phyloP scores from a whole-genome alignment of 352 stramenopile genomes.

The Pythium sukuiense region DNA sequence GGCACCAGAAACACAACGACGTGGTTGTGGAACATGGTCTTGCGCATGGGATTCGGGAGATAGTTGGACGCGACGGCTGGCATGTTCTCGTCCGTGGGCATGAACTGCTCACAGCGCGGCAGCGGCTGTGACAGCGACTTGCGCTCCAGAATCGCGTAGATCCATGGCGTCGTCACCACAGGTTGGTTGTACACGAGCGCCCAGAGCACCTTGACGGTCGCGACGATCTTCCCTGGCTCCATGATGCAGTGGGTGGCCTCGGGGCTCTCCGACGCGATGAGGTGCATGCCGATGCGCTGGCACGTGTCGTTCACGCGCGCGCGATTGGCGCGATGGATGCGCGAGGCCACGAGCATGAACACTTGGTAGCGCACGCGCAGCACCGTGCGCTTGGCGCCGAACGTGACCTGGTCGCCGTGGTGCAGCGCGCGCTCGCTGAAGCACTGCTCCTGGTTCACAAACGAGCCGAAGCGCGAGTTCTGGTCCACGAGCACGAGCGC shows the following conservation, averaged over 20 bases:
- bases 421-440: conserved; percentile 45
- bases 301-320: conserved; percentile 70
- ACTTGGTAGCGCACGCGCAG: conserved; percentile 79
- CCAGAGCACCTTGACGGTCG: conserved; percentile 86
- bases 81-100: conserved; percentile 59
- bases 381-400: conserved; percentile 81
- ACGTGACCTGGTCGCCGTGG: conserved; percentile 78
- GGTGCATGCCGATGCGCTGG: conserved; percentile 80
- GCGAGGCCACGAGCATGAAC: conserved; percentile 79
- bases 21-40: conserved; percentile 72
- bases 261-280: conserved; percentile 52
- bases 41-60: conserved; percentile 71
- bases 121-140: conserved; percentile 73
- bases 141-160: conserved; percentile 74
- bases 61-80: conserved; percentile 65
- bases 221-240: conserved; percentile 77
- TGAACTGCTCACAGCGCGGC: conserved; percentile 72
- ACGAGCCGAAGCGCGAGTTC: conserved; percentile 86
- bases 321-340: conserved; percentile 61
- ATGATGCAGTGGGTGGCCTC: conserved; percentile 86
- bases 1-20: conserved; percentile 71
- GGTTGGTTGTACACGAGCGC: conserved; percentile 83
- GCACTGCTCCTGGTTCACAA: conserved; percentile 79
- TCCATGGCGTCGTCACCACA: conserved; percentile 79
- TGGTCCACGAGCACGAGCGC: conserved; percentile 75